These are phyloP conservation scores for Dipodascopsis tothii DNA, from an alignment of 805 yeast species.

Conservation along the genomic window DNA sequence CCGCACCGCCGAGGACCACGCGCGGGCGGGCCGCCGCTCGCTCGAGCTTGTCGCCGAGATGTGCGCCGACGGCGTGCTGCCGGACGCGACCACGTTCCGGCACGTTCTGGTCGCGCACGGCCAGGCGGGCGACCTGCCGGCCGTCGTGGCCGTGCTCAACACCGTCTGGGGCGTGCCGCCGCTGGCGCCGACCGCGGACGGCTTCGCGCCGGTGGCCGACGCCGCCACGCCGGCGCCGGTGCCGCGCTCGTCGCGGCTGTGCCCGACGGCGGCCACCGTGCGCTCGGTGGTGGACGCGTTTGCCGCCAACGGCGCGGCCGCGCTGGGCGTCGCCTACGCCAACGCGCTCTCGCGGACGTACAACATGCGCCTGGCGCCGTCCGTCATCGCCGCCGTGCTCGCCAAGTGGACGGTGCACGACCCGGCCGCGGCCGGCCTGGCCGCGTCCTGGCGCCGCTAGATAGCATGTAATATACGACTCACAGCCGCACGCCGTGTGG, in stretches of 20 bases:
- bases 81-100: slow-evolving; percentile 32
- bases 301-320: slow-evolving; percentile 4
- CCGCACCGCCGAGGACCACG: not conserved
- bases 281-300: slow-evolving; percentile 7
- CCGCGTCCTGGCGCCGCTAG: too few species aligned
- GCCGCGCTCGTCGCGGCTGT: slow-evolving; percentile 4
- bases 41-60: slow-evolving; percentile 25
- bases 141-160: slow-evolving; percentile 21
- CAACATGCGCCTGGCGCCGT: too few species aligned
- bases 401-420: too few species aligned
- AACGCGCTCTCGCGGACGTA: too few species aligned
- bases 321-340: too few species aligned
- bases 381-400: too few species aligned
- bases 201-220: not conserved
- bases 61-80: slow-evolving; percentile 27
- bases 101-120: slow-evolving; percentile 29
- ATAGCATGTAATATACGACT: too few species aligned
- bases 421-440: too few species aligned
- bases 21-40: slow-evolving; percentile 13
- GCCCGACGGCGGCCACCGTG: slow-evolving; percentile 11
- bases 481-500: too few species aligned
- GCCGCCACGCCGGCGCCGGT: too few species aligned
- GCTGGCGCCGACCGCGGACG: slow-evolving; percentile 3
- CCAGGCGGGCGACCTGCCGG: slow-evolving; percentile 25
- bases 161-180: slow-evolving; percentile 30